A percentile compares a stretch with the other conserved stretches of the same genome.
phyloP scores from a whole-genome alignment of 352 stramenopile species.

The Phytopythium helicoides region DNA sequence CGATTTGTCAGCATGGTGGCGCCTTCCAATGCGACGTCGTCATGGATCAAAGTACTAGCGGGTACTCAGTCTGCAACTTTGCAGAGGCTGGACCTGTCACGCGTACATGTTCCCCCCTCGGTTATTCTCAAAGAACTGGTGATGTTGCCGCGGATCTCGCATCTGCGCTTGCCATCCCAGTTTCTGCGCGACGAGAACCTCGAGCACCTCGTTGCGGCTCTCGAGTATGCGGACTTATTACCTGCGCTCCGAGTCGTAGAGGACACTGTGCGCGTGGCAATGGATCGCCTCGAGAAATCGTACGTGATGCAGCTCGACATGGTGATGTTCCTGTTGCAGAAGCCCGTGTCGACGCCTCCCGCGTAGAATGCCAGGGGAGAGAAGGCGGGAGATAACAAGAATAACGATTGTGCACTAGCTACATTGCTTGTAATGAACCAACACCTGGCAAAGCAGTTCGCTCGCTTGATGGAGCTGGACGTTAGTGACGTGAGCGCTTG shows the following conservation, averaged over 20 bases:
- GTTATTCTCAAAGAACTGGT: constrained; percentile 59
- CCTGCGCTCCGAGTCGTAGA: constrained; percentile 54
- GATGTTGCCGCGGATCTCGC: constrained; percentile 49
- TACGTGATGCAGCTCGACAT: constrained; percentile 74
- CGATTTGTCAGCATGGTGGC: constrained; percentile 68
- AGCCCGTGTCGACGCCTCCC: constrained; percentile 2
- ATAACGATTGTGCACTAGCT: background rate
- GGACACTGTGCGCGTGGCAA: constrained; percentile 47
- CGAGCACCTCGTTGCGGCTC: constrained; percentile 66
- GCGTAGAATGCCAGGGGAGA: no score
- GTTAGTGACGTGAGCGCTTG: constrained; percentile 58
- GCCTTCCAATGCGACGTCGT: constrained; percentile 44
- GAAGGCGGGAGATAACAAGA: no score
- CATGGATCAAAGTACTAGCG: constrained; percentile 60
- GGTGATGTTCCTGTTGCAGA: constrained; percentile 55
- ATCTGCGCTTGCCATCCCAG: constrained; percentile 57
- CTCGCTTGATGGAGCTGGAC: no score
- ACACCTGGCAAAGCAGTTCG: background rate
- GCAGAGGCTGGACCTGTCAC: constrained; percentile 62
- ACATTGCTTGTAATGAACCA: constrained; percentile 3
- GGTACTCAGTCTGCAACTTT: constrained; percentile 51
- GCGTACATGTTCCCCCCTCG: constrained; percentile 48
- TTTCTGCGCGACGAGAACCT: constrained; percentile 72
- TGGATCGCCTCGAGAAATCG: constrained; percentile 67
- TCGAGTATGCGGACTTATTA: constrained; percentile 52